Base-by-base conservation (phyloP, 495 filamentous ascomycete species). In the Penicillium pancosmium region DNA sequence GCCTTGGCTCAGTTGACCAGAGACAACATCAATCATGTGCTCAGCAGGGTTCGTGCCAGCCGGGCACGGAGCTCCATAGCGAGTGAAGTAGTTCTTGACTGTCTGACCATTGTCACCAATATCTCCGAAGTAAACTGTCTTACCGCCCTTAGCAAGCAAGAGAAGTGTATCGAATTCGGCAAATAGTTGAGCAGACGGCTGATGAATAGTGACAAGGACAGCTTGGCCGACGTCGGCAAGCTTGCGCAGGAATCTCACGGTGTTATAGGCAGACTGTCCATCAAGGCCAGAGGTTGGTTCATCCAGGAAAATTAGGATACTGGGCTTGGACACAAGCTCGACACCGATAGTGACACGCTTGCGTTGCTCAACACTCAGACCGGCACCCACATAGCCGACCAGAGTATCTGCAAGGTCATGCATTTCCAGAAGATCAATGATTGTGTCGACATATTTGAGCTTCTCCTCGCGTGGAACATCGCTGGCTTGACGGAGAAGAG, bases 21-120 rank as follows among this genome's bases (percentile, higher is more conserved):
- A 69, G 48, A 92, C 93, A 51, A 90, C 88, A 65, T 96, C 91
- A 36, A 97, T 81, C 90, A 97, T 96, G 83, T 90, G 92, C 68
- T 97, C 93, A 8, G 93, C 93, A 16, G 92, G 92, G 56, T 82
- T 98, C 12, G 87, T 85, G 8, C 87, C 83, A 3, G 76, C 55
- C 1, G 89, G 89, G 70, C 91, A 96, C 13, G 82, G 75, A 4
- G 88, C 90, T 31, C 90, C 87, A 66, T 92, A 86, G 49, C 82
- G 79, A 65, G 86, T 84, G 62, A 96, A 96, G 72, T 96, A 95
- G 87, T 72, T 77, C 79, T 66, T 86, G 73, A 60, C 78, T 64
- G 68, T 74, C 5, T 73, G 62, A 16, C 77, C 80, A 56, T 84
- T 81, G 19, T 81, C 71, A 6, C 84, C 85, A 34, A 86, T 76